Evolutionary conservation across 257 asterid genomes (phyloP), one percentile per base, ranked within the genome.

Genomic region (Solanum sejunctum): DNA sequence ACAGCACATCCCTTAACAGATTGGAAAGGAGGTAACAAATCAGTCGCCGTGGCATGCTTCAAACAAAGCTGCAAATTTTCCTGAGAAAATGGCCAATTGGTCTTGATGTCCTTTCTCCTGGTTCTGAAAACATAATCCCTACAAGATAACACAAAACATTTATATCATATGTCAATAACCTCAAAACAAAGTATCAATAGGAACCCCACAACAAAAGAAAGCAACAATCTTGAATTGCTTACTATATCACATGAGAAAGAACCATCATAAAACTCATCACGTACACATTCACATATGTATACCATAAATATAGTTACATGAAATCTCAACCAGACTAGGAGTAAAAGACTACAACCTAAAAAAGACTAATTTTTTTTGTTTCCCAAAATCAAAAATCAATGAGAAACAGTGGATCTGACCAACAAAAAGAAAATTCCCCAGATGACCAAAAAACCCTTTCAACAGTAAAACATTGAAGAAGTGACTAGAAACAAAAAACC

Each of bases 41-140:
- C 92, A 58, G 85, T 92, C 90, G 91, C 88, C 86, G 89, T 89
- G 72, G 94, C 98, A 89, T 93, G 90, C 84, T 92, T 92, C 87
- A 93, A 81, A 88, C 98, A 95, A 92, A 92, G 93, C 83, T 92
- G 96, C 90, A 96, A 89, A 75, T 87, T 92, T 88, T 93, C 87
- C 87, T 84, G 90, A 83, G 99, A 95, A 88, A 96, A 96, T 60
- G 99, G 99, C 99, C 99, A 96, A 69, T 88, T 91, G 47, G 87
- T 94, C 92, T 86, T 83, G 89, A 95, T 88, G 89, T 93, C 93
- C 88, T 93, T 95, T 87, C 87, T 90, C 72, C 99, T 84, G 39
- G 89, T 56, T 77, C 86, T 85, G 86, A 90, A 93, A 86, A 94
- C 98, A 89, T 93, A 96, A 90, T 93, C 97, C 91, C 99, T 96